These are phyloP conservation scores for Meyerozyma carpophila DNA, from an alignment of 1,139 yeast genomes.

Conservation along the genomic window DNA sequence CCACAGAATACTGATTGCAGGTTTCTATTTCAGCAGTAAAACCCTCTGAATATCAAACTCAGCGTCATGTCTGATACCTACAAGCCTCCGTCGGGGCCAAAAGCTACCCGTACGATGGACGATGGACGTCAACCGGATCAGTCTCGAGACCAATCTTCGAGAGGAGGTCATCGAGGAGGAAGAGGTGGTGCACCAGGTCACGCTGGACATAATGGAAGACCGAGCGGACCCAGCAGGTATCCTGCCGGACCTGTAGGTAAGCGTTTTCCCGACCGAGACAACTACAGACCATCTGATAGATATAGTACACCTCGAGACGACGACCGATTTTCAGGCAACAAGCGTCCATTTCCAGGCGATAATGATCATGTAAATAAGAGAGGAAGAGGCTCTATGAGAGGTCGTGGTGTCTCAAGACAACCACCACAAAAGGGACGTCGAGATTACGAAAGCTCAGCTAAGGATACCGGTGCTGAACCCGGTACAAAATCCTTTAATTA, in stretches of 20 bases:
- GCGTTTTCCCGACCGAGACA: background rate
- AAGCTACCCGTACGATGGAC: constrained; percentile 14
- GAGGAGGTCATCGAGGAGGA: constrained; percentile 4
- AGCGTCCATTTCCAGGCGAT: background rate
- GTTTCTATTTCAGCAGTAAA: background rate
- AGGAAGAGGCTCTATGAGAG: background rate
- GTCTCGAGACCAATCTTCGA: constrained; percentile 9
- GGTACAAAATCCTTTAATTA: background rate
- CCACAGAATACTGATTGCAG: background rate
- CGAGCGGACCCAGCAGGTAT: background rate
- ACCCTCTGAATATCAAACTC: background rate
- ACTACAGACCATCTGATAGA: background rate
- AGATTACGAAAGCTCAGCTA: background rate
- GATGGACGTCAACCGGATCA: background rate
- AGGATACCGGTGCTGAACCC: background rate
- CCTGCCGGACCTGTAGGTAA: background rate
- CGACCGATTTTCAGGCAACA: background rate
- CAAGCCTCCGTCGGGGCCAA: constrained; percentile 36
- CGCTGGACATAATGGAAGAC: background rate
- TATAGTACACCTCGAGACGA: background rate
- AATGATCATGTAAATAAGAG: background rate
- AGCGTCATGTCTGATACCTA: constrained; percentile 36
- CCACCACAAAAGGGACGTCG: background rate
- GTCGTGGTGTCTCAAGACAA: background rate
- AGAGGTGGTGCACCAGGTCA: background rate